Conservation (phyloP, 1,284 basidiomycete genomes). For the Austropuccinia psidii region DNA sequence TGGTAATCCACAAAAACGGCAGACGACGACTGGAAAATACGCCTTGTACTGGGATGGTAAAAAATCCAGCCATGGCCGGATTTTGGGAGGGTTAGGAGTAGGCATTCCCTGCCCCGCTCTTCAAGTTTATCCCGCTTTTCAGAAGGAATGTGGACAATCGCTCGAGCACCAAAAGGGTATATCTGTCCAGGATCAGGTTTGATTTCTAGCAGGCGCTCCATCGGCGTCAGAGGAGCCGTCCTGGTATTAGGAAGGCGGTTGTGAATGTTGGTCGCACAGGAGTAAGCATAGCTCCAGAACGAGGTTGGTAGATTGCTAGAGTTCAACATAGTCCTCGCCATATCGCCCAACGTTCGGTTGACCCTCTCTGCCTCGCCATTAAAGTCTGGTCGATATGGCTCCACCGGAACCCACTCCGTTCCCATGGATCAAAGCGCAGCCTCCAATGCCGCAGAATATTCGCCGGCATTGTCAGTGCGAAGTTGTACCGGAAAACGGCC, state of each 20-base stretch:
- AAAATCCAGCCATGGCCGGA: too few species aligned
- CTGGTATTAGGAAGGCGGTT: neutral
- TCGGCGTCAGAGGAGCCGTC: neutral
- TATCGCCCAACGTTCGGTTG: conserved; percentile 3
- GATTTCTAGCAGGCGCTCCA: neutral
- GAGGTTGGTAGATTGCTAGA: neutral
- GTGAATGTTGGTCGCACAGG: neutral
- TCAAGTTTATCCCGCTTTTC: neutral
- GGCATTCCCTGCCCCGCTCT: too few species aligned
- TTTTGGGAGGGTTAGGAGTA: too few species aligned
- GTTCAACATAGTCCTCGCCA: conserved; percentile 3
- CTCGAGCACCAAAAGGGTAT: neutral
- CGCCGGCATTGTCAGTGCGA: neutral
- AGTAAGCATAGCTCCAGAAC: neutral
- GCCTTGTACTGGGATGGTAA: too few species aligned
- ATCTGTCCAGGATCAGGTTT: neutral
- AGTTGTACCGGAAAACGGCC: too few species aligned
- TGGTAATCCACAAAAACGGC: too few species aligned
- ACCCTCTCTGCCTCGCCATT: conserved; percentile 15
- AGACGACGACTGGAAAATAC: too few species aligned
- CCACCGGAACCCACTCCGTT: neutral
- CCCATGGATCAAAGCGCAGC: neutral
- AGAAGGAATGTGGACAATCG: neutral
- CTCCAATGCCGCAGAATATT: neutral
- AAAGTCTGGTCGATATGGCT: neutral